These are phyloP conservation scores for Trametes villosa DNA, from an alignment of 768 basidiomycete species.

Conservation along the genomic window DNA sequence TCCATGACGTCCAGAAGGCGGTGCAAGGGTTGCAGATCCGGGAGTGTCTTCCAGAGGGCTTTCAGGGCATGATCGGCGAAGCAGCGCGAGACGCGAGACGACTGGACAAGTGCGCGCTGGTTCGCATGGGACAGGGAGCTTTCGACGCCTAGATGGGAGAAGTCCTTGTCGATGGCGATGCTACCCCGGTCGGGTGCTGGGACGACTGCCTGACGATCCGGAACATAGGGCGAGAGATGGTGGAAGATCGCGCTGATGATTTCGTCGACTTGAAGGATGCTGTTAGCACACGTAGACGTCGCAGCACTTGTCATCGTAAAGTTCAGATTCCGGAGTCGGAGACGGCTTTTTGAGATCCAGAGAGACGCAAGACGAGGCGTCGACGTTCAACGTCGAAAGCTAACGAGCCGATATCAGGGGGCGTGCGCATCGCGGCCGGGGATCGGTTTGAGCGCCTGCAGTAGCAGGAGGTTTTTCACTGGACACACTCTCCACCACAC, in stretches of 20 bases:
- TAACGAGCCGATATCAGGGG: too few relatives aligned
- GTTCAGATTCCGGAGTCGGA: too few relatives aligned
- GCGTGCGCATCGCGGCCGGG: too few relatives aligned
- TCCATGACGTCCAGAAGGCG: constrained; percentile 1
- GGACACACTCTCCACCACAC: too few relatives aligned
- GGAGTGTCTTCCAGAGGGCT: constrained; percentile 10
- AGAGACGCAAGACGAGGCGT: too few relatives aligned
- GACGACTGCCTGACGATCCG: constrained; percentile 5
- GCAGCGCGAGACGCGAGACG: constrained; percentile 1
- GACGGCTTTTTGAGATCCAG: too few relatives aligned
- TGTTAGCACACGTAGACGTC: too few relatives aligned
- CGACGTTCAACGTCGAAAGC: too few relatives aligned
- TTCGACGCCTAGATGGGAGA: constrained; percentile 2
- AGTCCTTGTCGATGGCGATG: background rate
- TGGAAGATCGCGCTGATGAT: constrained; percentile 3
- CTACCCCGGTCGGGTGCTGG: background rate
- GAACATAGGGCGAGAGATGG: constrained; percentile 6
- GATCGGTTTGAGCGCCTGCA: too few relatives aligned
- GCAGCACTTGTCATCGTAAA: too few relatives aligned
- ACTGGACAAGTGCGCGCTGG: constrained; percentile 1
- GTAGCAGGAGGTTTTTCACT: too few relatives aligned
- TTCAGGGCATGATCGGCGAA: constrained; percentile 7
- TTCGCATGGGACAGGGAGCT: background rate
- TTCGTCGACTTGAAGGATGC: constrained; percentile 14
- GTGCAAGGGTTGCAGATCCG: background rate